Base-by-base conservation (phyloP, 2,329 filamentous ascomycete species). In the Scedosporium aurantiacum region DNA sequence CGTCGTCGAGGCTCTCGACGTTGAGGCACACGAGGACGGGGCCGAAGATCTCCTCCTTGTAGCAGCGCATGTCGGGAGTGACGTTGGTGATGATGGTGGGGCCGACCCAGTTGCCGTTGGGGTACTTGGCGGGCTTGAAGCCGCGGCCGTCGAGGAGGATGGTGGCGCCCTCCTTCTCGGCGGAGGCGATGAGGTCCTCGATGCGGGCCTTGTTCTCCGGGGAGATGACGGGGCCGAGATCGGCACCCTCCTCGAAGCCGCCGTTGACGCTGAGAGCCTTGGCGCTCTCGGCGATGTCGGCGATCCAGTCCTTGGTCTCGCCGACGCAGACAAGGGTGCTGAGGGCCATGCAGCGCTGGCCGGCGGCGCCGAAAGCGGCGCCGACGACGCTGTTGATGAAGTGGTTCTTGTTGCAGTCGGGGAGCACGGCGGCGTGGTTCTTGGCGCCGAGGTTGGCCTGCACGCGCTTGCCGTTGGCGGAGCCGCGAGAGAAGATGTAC, bases 351-450 rank as follows among this genome's bases (percentile, higher is more conserved):
- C 90, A 94, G 64, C 90, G 81, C 78, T 94, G 90, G 43, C 90
- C 90, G 25, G 90, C 90, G 65, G 90, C 90, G 65, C 90, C 90
- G 67, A 94, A 94, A 23, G 90, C 90, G 40, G 90, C 90, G 65
- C 90, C 90, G 4, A 89, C 83, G 65, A 94, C 89, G 52, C 88
- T 87, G 76, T 93, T 94, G 69, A 94, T 77, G 66, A 91, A 90
- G 69, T 92, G 88, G 78, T 94, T 92, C 82, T 91, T 93, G 79
- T 94, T 92, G 78, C 86, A 89, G 78, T 94, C 90, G 18, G 90
- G 90, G 64, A 93, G 82, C 32, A 94, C 86, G 60, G 88, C 88
- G 28, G 89, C 89, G 73, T 94, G 90, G 80, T 94, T 94, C 82
- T 94, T 94, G 66, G 90, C 90, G 47, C 90, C 90, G 64, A 94